phyloP scores from a whole-genome alignment of 2,329 filamentous ascomycete species.

The Fusarium pseudocircinatum region DNA sequence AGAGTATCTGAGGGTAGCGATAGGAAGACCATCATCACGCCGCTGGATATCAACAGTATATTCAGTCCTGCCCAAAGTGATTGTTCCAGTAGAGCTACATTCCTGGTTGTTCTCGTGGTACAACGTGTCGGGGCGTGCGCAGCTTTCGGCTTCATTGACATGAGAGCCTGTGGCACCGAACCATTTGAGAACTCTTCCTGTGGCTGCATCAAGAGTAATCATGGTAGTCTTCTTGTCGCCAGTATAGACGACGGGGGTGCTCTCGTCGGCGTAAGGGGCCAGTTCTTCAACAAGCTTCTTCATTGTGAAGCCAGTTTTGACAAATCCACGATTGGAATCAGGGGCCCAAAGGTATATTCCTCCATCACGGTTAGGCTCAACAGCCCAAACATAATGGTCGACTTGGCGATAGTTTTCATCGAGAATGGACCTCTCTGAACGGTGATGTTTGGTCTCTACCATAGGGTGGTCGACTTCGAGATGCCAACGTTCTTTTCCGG shows the following conservation, averaged over 20 bases:
- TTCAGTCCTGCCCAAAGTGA: constrained; percentile 86
- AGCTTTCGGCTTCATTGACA: constrained; percentile 77
- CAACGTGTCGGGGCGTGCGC: constrained; percentile 73
- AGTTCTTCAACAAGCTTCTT: constrained; percentile 88
- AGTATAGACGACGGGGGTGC: constrained; percentile 85
- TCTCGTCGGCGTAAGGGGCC: constrained; percentile 77
- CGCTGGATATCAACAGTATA: constrained; percentile 90
- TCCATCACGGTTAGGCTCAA: constrained; percentile 90
- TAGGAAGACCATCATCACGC: constrained; percentile 75
- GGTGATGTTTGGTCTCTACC: constrained; percentile 88
- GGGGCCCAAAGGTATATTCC: constrained; percentile 88
- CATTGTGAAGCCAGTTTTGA: constrained; percentile 77
- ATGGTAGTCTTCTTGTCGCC: constrained; percentile 91
- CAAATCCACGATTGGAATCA: constrained; percentile 64
- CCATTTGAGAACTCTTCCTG: constrained; percentile 82
- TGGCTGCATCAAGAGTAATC: constrained; percentile 88
- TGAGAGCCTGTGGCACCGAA: constrained; percentile 80
- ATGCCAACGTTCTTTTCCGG: constrained; percentile 85
- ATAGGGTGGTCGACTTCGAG: constrained; percentile 86
- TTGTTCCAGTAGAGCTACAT: constrained; percentile 81
- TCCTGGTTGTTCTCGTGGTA: constrained; percentile 76
- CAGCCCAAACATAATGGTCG: constrained; percentile 93
- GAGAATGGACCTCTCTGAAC: constrained; percentile 70
- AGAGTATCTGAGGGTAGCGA: constrained; percentile 91
- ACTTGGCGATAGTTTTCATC: constrained; percentile 71